Percentiles rank a stretch among this genome's conserved stretches.
Conservation (phyloP, 202 grass and related monocot species). For the Setaria italica region DNA sequence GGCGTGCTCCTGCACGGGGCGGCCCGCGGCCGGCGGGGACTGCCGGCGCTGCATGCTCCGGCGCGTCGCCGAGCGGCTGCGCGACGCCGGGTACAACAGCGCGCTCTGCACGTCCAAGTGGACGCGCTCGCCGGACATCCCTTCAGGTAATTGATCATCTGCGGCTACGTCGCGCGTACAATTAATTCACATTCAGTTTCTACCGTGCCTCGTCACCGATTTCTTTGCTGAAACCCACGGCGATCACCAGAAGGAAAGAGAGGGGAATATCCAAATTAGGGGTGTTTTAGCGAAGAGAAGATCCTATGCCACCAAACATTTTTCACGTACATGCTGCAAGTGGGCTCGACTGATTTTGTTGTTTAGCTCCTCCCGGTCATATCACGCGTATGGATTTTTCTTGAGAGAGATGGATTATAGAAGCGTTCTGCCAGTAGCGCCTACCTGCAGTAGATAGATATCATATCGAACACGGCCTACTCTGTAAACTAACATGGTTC, state of each 20-base stretch:
- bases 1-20: conserved; percentile 52
- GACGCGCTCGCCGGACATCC: conserved; percentile 72
- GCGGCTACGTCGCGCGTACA: background rate
- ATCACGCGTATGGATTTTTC: background rate
- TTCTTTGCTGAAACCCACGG: background rate
- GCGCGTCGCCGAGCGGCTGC: conserved; percentile 57
- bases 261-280: background rate
- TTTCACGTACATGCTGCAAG: background rate
- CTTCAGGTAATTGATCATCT: conserved; percentile 56
- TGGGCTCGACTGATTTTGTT: background rate
- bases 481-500: conserved; percentile 40
- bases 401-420: background rate
- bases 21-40: conserved; percentile 36
- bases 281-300: background rate
- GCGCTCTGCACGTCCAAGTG: conserved; percentile 87
- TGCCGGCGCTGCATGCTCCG: conserved; percentile 69
- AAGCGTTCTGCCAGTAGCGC: background rate
- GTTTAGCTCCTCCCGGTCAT: background rate
- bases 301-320: background rate
- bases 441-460: background rate
- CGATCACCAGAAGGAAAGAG: background rate
- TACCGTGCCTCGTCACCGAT: background rate
- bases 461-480: background rate
- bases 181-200: too few relatives aligned
- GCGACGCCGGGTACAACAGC: conserved; percentile 67